These are phyloP conservation scores for Lathyrus oleraceus DNA, from an alignment of 306 rosid genomes.

Conservation along the genomic window DNA sequence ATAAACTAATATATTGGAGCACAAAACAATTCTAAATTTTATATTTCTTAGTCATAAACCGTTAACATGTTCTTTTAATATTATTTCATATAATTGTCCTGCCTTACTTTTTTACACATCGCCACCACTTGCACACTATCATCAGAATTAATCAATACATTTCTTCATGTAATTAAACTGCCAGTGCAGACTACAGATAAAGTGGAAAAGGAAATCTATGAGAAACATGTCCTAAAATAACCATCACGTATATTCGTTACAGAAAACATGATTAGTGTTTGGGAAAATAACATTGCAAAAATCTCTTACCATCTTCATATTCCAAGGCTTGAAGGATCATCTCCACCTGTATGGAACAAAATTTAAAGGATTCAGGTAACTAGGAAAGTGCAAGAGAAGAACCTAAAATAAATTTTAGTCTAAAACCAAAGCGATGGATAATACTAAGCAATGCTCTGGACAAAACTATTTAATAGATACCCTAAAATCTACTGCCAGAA, in stretches of 20 bases:
- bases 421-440: slow-evolving; percentile 1
- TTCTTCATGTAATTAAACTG: slow-evolving; percentile 10
- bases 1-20: neutral
- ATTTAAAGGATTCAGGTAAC: slow-evolving; percentile 29
- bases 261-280: neutral
- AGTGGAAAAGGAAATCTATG: neutral
- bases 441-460: slow-evolving; percentile 15
- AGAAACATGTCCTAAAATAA: neutral
- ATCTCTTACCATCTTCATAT: slow-evolving; percentile 69
- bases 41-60: neutral
- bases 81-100: neutral
- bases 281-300: slow-evolving; percentile 17
- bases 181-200: neutral
- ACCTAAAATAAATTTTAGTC: slow-evolving; percentile 21
- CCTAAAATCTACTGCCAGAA: neutral
- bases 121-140: neutral
- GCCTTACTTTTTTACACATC: slow-evolving; percentile 4
- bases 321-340: slow-evolving; percentile 93
- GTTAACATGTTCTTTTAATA: neutral
- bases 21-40: neutral
- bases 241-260: neutral
- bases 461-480: slow-evolving; percentile 12
- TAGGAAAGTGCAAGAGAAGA: neutral
- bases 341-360: slow-evolving; percentile 59
- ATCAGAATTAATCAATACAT: neutral